Conservation (phyloP, 129 eudicot species). For the Smallanthus sonchifolius region DNA sequence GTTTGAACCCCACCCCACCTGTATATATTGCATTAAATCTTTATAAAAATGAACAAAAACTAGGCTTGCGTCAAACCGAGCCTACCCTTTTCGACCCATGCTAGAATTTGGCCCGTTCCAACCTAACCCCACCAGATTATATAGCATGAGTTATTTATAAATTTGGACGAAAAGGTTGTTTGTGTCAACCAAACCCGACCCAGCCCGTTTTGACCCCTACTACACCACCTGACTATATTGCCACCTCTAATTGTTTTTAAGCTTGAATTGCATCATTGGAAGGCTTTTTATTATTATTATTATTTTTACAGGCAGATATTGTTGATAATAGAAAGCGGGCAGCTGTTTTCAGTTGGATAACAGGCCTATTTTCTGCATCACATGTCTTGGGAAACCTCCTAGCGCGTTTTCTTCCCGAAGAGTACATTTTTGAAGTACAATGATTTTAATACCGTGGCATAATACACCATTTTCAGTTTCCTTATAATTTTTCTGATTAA, state of each 20-base stretch:
- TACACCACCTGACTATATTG: background rate
- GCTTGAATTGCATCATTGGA: background rate
- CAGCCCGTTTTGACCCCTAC: background rate
- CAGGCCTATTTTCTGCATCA: slow-evolving; percentile 85
- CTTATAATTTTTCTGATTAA: background rate
- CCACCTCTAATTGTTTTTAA: background rate
- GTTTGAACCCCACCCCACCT: no score
- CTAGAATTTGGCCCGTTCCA: no score
- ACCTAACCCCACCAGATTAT: no score
- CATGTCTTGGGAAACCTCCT: slow-evolving; percentile 81
- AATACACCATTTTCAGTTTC: background rate
- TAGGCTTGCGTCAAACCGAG: no score
- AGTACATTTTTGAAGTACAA: slow-evolving; percentile 67
- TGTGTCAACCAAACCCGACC: background rate
- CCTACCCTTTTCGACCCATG: no score
- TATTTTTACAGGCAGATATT: slow-evolving; percentile 67
- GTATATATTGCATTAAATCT: no score
- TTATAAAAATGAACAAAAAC: background rate
- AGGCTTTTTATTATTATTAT: background rate
- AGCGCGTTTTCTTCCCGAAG: slow-evolving; percentile 85
- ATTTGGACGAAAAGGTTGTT: background rate
- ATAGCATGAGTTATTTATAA: no score
- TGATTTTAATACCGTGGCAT: background rate
- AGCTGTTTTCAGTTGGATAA: slow-evolving; percentile 84
- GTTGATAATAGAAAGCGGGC: slow-evolving; percentile 65